Conservation (phyloP, 306 rosid species). For the Ceratonia siliqua region DNA sequence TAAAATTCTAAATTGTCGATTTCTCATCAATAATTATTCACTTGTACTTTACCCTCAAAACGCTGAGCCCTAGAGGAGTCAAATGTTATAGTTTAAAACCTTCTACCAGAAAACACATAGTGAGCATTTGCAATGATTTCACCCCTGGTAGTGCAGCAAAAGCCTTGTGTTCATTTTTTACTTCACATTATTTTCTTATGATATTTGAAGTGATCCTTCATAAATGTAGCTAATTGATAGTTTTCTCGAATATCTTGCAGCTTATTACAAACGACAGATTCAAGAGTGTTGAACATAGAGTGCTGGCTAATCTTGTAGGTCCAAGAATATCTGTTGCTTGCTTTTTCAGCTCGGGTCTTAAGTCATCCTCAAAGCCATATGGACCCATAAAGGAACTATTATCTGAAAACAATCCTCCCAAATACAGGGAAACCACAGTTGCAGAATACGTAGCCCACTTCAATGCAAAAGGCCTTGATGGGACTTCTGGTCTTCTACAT, state of each 20-base stretch:
- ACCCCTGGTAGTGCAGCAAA: not conserved
- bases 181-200: not conserved
- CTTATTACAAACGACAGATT: constrained; percentile 38
- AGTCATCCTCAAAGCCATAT: constrained; percentile 6
- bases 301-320: constrained; percentile 28
- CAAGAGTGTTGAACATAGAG: constrained; percentile 38
- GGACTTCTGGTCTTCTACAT: constrained; percentile 35
- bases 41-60: too few relatives aligned
- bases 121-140: too few relatives aligned
- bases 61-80: too few relatives aligned
- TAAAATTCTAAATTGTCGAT: too few relatives aligned
- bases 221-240: not conserved
- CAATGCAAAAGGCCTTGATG: constrained; percentile 35
- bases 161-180: not conserved
- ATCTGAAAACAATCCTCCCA: constrained; percentile 52
- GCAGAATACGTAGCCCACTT: constrained; percentile 21
- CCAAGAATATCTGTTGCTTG: constrained; percentile 42
- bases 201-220: not conserved
- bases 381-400: constrained; percentile 59
- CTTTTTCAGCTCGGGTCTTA: constrained; percentile 17
- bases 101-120: not conserved
- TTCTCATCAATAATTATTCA: too few relatives aligned
- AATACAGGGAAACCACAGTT: constrained; percentile 38
- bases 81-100: not conserved
- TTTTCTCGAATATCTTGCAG: constrained; percentile 19